Percentiles rank a stretch among this genome's conserved stretches.
Conservation (phyloP, 2,329 filamentous ascomycete species). For the Fonsecaea erecta region DNA sequence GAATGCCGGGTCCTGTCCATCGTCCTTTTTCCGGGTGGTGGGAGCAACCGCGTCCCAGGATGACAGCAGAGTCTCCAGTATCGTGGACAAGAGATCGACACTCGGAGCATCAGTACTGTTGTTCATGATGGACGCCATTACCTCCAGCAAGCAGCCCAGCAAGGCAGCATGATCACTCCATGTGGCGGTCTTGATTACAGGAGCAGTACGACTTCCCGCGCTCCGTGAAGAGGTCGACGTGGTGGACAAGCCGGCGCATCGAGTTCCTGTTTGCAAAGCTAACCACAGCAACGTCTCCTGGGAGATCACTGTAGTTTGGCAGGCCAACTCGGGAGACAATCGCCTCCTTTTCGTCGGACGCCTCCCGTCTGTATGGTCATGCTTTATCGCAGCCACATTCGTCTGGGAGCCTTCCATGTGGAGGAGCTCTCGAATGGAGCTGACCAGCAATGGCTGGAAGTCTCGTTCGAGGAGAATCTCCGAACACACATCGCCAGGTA, state of each 20-base stretch:
- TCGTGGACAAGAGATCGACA: background rate
- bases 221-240: background rate
- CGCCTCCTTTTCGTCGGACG: conserved; percentile 33
- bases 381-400: background rate
- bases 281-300: conserved; percentile 16
- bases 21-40: conserved; percentile 1
- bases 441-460: conserved; percentile 24
- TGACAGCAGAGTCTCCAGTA: conserved; percentile 12
- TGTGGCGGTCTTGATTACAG: conserved; percentile 12
- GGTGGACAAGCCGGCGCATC: conserved; percentile 21
- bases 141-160: conserved; percentile 23
- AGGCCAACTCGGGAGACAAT: conserved; percentile 1
- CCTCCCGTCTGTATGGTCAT: background rate
- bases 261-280: conserved; percentile 25
- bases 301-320: background rate
- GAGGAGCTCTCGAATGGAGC: conserved; percentile 4
- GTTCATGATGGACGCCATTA: conserved; percentile 2
- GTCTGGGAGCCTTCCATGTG: background rate
- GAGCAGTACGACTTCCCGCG: background rate
- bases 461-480: conserved; percentile 36
- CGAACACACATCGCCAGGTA: conserved; percentile 24
- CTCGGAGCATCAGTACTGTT: background rate
- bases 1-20: conserved; percentile 28
- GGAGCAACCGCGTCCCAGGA: conserved; percentile 21
- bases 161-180: conserved; percentile 21